These are phyloP conservation scores for Phytophthora ramorum DNA, from an alignment of 352 stramenopile species.

Conservation along the genomic window DNA sequence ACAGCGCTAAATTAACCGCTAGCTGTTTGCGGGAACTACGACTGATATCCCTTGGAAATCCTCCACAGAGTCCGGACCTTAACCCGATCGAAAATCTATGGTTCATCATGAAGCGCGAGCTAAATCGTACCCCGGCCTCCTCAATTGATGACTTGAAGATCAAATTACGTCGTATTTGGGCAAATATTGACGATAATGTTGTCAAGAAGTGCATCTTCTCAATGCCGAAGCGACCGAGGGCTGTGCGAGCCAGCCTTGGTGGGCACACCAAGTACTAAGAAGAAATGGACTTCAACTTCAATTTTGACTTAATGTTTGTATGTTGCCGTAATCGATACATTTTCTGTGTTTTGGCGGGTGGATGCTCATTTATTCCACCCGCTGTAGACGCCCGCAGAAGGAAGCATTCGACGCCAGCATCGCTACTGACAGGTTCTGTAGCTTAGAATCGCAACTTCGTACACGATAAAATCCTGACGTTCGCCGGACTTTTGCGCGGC, in stretches of 20 bases:
- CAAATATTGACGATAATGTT: neutral
- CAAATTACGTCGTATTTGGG: neutral
- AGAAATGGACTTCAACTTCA: neutral
- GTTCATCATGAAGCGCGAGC: constrained; percentile 2
- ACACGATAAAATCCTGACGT: too few relatives aligned
- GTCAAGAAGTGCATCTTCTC: neutral
- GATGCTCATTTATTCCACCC: neutral
- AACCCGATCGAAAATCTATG: neutral
- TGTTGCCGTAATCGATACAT: neutral
- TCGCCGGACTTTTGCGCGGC: too few relatives aligned
- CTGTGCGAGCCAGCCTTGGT: neutral
- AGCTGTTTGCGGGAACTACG: too few relatives aligned
- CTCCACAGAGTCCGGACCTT: constrained; percentile 1
- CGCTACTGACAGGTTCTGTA: too few relatives aligned
- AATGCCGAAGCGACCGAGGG: neutral
- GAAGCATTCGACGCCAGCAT: too few relatives aligned
- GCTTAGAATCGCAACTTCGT: too few relatives aligned
- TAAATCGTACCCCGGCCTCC: neutral
- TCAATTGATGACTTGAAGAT: neutral
- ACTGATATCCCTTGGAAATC: too few relatives aligned
- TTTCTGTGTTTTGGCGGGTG: neutral
- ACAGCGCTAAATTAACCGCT: too few relatives aligned
- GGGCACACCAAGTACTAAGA: neutral
- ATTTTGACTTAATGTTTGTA: constrained; percentile 3
- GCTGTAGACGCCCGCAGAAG: too few relatives aligned